phyloP scores from a whole-genome alignment of 352 stramenopile genomes.

The Pythium brachiatum region DNA sequence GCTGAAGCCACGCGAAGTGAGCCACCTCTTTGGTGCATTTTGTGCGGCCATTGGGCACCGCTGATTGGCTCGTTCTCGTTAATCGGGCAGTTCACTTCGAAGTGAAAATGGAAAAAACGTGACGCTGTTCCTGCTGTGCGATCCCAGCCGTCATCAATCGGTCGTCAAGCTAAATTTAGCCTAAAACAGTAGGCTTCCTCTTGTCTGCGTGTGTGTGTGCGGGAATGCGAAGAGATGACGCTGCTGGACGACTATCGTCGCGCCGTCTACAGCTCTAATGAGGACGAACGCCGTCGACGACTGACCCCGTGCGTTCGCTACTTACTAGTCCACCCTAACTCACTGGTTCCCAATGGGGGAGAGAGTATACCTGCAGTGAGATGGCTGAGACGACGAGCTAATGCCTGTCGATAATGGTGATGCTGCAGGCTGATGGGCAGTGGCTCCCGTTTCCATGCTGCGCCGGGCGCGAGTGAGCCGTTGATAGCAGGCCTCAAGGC shows the following conservation, averaged over 20 bases:
- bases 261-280: slow-evolving; percentile 37
- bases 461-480: not conserved
- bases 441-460: not conserved
- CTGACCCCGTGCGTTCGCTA: slow-evolving; percentile 42
- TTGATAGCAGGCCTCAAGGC: not conserved
- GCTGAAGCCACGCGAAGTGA: no score
- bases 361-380: no score
- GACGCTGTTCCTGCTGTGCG: no score
- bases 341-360: no score
- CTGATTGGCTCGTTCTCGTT: no score
- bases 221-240: slow-evolving; percentile 37
- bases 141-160: no score
- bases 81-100: no score
- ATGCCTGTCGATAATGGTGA: not conserved
- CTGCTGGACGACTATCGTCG: slow-evolving; percentile 65
- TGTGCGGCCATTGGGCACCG: no score
- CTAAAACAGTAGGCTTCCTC: slow-evolving; percentile 1
- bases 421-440: slow-evolving; percentile 4
- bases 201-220: not conserved
- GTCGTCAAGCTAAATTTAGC: not conserved
- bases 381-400: not conserved
- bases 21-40: no score
- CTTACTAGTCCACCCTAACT: not conserved
- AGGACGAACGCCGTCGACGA: slow-evolving; percentile 31
- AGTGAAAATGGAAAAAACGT: no score